Evolutionary conservation across 176 grass and related monocot genomes (phyloP), one percentile per base, ranked within the genome.

Genomic region (Canna indica): DNA sequence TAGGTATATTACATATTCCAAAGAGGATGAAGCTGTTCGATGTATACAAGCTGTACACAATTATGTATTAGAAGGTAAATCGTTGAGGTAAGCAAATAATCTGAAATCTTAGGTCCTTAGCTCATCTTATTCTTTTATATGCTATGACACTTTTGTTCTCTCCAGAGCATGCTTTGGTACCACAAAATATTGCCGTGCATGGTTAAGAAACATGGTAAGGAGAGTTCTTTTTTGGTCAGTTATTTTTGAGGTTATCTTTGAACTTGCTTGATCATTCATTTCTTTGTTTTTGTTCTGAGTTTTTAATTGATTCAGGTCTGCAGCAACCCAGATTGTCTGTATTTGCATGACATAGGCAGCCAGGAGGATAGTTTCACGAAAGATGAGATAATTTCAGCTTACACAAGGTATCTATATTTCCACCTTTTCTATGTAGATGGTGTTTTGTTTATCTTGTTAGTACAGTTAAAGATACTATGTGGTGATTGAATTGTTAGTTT

Each of bases 321-420:
- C 86, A 91, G 85, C 78, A 99, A 99, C 88, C 87, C 90, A 59
- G 95, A 99, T 78, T 99, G 95, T 77, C 89, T 99, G 52, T 99
- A 99, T 99, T 84, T 99, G 77, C 95, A 99, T 84, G 90, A 99
- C 56, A 81, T 94, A 71, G 95, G 95, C 46, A 82, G 75, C 74
- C 95, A 99, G 72, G 87, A 99, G 76, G 95, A 99, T 80, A 99
- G 95, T 74, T 99, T 99, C 68, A 99, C 95, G 45, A 99, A 99
- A 82, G 95, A 99, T 69, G 95, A 99, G 78, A 86, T 93, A 70
- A 99, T 99, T 67, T 99, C 95, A 82, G 95, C 95, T 61, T 99
- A 93, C 81, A 99, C 94, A 45, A 93, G 94, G 94, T 99, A 84
- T 73, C 48, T 25, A 57, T 58, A 30, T 1, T 24, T 24, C 8